Conservation (phyloP, 1,139 yeast genomes). For the Sugiyamaella japonica region DNA sequence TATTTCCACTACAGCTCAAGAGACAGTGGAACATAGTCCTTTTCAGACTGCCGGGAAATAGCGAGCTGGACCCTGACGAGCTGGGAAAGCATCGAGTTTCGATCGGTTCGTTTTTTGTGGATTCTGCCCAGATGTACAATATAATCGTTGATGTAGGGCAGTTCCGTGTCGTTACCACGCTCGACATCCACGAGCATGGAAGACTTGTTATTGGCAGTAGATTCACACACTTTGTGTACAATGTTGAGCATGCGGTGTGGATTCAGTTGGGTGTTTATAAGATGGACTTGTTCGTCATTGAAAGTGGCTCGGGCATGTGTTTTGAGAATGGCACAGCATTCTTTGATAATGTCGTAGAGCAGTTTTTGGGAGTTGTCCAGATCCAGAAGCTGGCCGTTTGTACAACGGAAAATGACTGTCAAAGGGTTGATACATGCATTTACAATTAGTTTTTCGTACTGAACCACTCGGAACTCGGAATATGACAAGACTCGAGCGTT, state of each 20-base stretch:
- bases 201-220: conserved; percentile 62
- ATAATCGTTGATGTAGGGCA: conserved; percentile 78
- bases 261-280: conserved; percentile 42
- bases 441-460: conserved; percentile 71
- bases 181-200: conserved; percentile 87
- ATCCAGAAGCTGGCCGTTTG: conserved; percentile 64
- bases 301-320: conserved; percentile 37
- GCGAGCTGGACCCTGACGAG: conserved; percentile 43
- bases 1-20: not conserved
- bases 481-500: conserved; percentile 51
- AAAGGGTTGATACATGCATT: conserved; percentile 77
- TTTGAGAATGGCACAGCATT: conserved; percentile 33
- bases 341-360: conserved; percentile 33
- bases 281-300: conserved; percentile 22
- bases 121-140: conserved; percentile 54
- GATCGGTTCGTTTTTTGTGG: conserved; percentile 46
- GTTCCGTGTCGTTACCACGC: conserved; percentile 61
- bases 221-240: conserved; percentile 50
- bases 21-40: conserved; percentile 21
- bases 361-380: conserved; percentile 21
- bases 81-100: conserved; percentile 50
- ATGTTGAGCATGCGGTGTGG: conserved; percentile 48
- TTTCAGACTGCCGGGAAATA: conserved; percentile 20
- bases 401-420: conserved; percentile 65
- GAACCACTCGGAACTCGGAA: conserved; percentile 59